Evolutionary conservation across 176 grass and related monocot genomes (phyloP), one percentile per base, ranked within the genome.

Genomic region (Oropetium thomaeum): DNA sequence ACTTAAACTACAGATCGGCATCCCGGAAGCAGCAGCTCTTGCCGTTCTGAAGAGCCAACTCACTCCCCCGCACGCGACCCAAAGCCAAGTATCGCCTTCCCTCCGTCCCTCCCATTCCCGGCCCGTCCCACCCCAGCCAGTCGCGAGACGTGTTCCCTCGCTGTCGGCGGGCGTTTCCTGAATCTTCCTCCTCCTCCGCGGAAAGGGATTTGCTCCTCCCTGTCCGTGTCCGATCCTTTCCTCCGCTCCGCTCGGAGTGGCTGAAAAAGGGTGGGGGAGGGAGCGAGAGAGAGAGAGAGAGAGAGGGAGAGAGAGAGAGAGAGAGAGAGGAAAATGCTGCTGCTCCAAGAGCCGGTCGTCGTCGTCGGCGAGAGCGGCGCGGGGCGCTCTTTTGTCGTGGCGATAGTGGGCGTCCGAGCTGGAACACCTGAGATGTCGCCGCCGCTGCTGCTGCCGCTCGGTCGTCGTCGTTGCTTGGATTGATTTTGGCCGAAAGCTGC

Each of bases 401-500:
- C 74, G 67, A 39, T 60, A 65, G 79, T 57, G 70, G 70, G 1
- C 57, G 45, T 28, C 43, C 67, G 27, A 51, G 71, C 71, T 69
- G 64, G 65, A 81, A 79, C 79, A 74, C 74, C 85, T 83, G 74
- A 71, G 65, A 47, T 47, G 72, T 23, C 19, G 69, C 16, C 5
- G 63, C 52, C 16, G 70, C 58, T 27, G 45, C 45, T 48, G n/a
- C n/a, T n/a, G n/a, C n/a, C 19, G 48, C n/a, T n/a, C n/a, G n/a
- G n/a, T n/a, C n/a, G 48, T 27, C 35, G 48, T 26, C 70, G 31
- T 34, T 27, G 68, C n/a, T 41, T 2, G 23, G 42, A 33, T 62
- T 84, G 40, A 78, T 71, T 65, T 71, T 60, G 79, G 71, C 80
- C 84, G 47, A 86, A 60, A 85, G 79, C 70, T 42, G 31, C 22